Percentiles rank a stretch among this genome's conserved stretches.
Conservation (phyloP, 768 basidiomycete species). For the Sporobolomyces pararoseus region DNA sequence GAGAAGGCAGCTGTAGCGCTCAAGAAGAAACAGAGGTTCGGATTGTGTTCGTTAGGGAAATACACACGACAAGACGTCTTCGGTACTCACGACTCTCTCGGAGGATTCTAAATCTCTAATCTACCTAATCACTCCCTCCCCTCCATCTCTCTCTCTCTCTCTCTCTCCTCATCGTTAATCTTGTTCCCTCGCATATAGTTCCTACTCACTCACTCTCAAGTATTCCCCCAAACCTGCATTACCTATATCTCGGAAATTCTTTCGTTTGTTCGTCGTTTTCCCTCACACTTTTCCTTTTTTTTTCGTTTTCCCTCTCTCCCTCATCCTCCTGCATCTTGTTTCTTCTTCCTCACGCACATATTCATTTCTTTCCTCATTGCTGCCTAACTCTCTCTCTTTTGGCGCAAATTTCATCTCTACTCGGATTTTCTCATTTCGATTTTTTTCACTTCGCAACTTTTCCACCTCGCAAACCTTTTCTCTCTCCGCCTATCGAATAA, state of each 20-base stretch:
- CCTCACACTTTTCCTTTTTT: neutral
- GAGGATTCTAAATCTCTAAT: conserved; percentile 27
- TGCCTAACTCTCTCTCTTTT: neutral
- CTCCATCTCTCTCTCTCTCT: neutral
- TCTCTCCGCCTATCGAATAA: too few relatives aligned
- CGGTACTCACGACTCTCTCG: conserved; percentile 26
- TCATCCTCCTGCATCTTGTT: neutral
- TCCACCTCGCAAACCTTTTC: too few relatives aligned
- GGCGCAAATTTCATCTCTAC: too few relatives aligned
- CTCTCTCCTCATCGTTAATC: neutral
- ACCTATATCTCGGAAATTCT: too few relatives aligned
- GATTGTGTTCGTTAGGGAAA: conserved; percentile 38
- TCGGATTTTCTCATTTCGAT: too few relatives aligned
- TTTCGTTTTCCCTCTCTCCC: neutral
- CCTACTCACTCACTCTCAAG: neutral
- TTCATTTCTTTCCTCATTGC: neutral
- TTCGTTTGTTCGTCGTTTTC: neutral
- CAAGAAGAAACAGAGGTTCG: conserved; percentile 34
- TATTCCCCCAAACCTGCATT: too few relatives aligned
- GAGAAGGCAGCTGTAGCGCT: neutral
- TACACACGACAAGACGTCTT: conserved; percentile 33
- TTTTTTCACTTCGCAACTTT: too few relatives aligned
- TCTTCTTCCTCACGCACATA: conserved; percentile 1
- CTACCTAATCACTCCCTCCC: neutral
- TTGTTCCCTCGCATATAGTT: too few relatives aligned